phyloP scores from a whole-genome alignment of 129 eudicot genomes.

The Ambrosia artemisiifolia region DNA sequence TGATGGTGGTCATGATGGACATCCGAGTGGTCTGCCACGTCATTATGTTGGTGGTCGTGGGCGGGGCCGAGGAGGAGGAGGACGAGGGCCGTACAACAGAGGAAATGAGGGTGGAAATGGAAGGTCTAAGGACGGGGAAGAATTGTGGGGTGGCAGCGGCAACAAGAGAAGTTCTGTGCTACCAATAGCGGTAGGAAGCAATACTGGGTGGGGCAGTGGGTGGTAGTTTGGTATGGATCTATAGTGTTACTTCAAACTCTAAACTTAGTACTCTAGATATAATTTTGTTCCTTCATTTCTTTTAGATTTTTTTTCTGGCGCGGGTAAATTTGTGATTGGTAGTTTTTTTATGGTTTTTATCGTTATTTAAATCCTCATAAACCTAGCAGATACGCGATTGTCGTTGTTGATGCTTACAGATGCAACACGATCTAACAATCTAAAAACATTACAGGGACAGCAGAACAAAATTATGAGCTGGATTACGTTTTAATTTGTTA shows the following conservation, averaged over 20 bases:
- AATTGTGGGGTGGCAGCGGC: conserved; percentile 44
- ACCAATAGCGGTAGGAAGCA: conserved; percentile 21
- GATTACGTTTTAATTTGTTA: conserved; percentile 29
- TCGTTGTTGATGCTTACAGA: conserved; percentile 9
- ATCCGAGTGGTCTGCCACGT: conserved; percentile 69
- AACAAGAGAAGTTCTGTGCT: conserved; percentile 26
- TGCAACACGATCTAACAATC: conserved; percentile 7
- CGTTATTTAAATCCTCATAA: conserved; percentile 6
- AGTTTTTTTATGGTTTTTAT: conserved; percentile 4
- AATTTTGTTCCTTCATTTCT: neutral
- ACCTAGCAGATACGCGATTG: neutral
- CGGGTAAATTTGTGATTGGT: neutral
- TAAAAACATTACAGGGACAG: neutral
- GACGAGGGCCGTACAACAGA: conserved; percentile 55
- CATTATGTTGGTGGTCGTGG: conserved; percentile 63
- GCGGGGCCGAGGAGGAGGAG: conserved; percentile 37
- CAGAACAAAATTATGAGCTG: neutral
- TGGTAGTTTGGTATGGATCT: conserved; percentile 24
- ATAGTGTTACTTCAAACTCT: conserved; percentile 9
- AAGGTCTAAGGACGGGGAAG: conserved; percentile 50
- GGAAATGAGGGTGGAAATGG: conserved; percentile 35
- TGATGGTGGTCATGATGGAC: conserved; percentile 55
- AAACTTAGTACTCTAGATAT: conserved; percentile 6
- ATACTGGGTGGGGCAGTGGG: conserved; percentile 35
- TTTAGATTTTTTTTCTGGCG: conserved; percentile 13